Evolutionary conservation across 2,329 filamentous ascomycete genomes (phyloP).

Genomic region (Pseudonectria foliicola): DNA sequence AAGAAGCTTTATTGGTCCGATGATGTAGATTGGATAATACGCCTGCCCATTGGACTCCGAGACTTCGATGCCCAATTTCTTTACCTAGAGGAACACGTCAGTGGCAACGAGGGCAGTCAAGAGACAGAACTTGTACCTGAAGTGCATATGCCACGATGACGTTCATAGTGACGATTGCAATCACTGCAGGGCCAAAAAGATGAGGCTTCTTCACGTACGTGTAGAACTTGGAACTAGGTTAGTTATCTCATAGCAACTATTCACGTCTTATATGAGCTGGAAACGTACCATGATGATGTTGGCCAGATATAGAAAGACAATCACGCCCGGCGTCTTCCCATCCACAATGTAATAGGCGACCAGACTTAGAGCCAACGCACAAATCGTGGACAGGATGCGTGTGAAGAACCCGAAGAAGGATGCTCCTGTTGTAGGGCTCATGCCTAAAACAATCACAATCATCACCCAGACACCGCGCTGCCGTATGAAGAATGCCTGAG

Average conservation of each 20-base stretch:
- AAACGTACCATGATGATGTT: conserved; percentile 5
- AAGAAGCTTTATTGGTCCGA: conserved; percentile 8
- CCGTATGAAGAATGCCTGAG: conserved; percentile 5
- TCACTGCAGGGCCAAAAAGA: conserved; percentile 6
- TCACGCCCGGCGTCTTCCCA: conserved; percentile 6
- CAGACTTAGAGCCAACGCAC: conserved; percentile 5
- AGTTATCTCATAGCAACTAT: background rate
- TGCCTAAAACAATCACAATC: conserved; percentile 9
- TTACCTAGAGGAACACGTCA: conserved; percentile 1
- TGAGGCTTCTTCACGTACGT: conserved; percentile 8
- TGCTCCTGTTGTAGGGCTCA: conserved; percentile 8
- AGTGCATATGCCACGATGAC: conserved; percentile 10
- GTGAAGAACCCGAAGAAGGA: conserved; percentile 7
- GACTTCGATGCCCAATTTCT: conserved; percentile 2
- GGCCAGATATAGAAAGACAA: conserved; percentile 6
- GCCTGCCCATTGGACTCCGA: conserved; percentile 6
- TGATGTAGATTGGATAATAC: conserved; percentile 8
- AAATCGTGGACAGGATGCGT: conserved; percentile 4
- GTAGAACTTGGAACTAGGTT: conserved; percentile 4
- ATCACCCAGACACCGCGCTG: conserved; percentile 9
- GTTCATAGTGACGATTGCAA: conserved; percentile 8
- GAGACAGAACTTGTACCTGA: conserved; percentile 2
- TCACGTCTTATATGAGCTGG: background rate
- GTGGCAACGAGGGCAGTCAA: background rate
- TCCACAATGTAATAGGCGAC: conserved; percentile 6